Base-by-base conservation (phyloP, 441 rosid species). In the Jatropha podagrica region DNA sequence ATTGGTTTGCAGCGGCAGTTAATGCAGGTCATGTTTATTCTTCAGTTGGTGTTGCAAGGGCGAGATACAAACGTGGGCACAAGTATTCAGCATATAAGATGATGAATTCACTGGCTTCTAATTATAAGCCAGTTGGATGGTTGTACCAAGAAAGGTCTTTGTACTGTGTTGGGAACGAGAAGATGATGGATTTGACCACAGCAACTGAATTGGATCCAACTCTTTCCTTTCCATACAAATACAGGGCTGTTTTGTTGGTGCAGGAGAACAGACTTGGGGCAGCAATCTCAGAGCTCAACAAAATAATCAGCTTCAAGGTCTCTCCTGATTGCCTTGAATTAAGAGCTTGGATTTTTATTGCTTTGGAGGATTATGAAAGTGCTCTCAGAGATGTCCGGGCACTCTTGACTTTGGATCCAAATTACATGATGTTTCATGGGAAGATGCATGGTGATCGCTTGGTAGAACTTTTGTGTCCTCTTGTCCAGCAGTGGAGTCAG, bases 141-240 rank as follows among this genome's bases (percentile, higher is more conserved):
- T 89, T 96, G 93, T 85, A 90, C 82, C 97, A 94, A 78, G 97
- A 96, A 82, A 84, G 97, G 80, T 88, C 98, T n/a, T 46, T 96
- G 78, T 96, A 96, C 76, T 90, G 97, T 77, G 79, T 78, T 51
- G 97, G 95, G 76, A 89, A 81, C 76, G 99, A 96, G 81, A 96
- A 85, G 85, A 61, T 87, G 75, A 74, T 81, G 76, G 99, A 96
- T 88, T 80, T 96, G 86, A 87, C 81, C 41, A 78, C 83, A 41
- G 92, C 98, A 8, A 91, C 97, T 5, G 86, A 87, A 61, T 78
- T 94, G 80, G 98, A 96, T 84, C 98, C 98, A 4, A 91, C 97
- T 61, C 92, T 96, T 64, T 74, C 90, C 58, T 96, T 88, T 79
- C 98, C 99, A 2, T 96, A 92, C 90, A 96, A 91, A 82, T 92